Conservation (phyloP, 140 eudicot genomes). For the Cichorium intybus region DNA sequence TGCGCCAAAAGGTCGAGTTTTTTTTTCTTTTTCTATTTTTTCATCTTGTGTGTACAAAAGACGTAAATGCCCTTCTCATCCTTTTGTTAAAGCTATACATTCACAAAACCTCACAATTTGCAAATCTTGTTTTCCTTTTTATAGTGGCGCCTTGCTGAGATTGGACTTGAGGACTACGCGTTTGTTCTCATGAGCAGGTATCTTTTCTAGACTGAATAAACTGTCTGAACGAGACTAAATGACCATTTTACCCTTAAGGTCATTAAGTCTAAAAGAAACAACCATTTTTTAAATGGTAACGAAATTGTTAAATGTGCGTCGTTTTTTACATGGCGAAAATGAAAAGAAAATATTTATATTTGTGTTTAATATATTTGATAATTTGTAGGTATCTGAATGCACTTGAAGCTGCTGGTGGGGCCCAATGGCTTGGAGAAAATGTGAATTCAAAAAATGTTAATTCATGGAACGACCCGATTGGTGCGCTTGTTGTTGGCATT, state of each 20-base stretch:
- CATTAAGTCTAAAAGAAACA: too few relatives aligned
- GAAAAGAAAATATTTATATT: neutral
- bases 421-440: constrained; percentile 63
- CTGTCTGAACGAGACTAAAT: neutral
- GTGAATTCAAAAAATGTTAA: constrained; percentile 44
- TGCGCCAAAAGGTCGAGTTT: constrained; percentile 85
- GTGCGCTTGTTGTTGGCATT: constrained; percentile 64
- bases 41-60: neutral
- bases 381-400: constrained; percentile 66
- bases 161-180: constrained; percentile 95
- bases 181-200: constrained; percentile 98
- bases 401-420: constrained; percentile 86
- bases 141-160: constrained; percentile 99
- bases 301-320: neutral
- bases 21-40: neutral
- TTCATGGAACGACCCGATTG: constrained; percentile 73
- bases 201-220: neutral
- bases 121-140: constrained; percentile 2
- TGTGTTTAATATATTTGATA: constrained; percentile 13
- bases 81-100: constrained; percentile 11
- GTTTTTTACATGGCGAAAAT: neutral
- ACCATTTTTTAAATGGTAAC: neutral
- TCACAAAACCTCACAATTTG: constrained; percentile 9
- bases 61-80: neutral
- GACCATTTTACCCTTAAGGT: neutral